Evolutionary conservation across 2,329 filamentous ascomycete species (phyloP).

Genomic region (Capronia americana): DNA sequence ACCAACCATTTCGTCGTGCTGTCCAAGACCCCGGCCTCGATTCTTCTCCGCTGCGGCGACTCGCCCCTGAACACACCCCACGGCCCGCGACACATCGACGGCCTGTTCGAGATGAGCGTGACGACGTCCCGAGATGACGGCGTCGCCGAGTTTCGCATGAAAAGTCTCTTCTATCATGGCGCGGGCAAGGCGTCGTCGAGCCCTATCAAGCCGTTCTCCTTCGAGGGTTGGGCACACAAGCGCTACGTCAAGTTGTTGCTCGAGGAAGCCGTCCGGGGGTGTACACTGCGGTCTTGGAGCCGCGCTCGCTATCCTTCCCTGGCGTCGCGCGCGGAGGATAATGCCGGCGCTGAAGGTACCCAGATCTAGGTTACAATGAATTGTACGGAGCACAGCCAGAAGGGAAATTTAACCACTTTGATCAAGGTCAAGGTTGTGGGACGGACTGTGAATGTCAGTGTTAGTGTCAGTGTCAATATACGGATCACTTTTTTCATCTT

Average conservation of each 20-base stretch:
- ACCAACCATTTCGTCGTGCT: slow-evolving; percentile 77
- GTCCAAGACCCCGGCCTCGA: slow-evolving; percentile 65
- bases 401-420: no score
- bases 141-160: slow-evolving; percentile 69
- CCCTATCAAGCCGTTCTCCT: not conserved
- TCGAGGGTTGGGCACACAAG: not conserved
- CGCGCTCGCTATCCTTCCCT: not conserved
- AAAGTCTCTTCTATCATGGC: slow-evolving; percentile 65
- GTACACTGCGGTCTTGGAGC: not conserved
- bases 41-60: slow-evolving; percentile 71
- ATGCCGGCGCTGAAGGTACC: not conserved
- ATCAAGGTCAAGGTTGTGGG: no score
- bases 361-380: not conserved
- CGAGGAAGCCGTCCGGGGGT: not conserved
- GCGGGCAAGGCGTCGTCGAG: not conserved
- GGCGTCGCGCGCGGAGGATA: not conserved
- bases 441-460: no score
- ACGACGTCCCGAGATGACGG: slow-evolving; percentile 64
- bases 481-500: no score
- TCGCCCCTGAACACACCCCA: slow-evolving; percentile 59
- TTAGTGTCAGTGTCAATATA: no score
- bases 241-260: slow-evolving; percentile 10
- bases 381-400: no score
- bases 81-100: slow-evolving; percentile 65
- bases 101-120: slow-evolving; percentile 71